Base-by-base conservation (phyloP, 2,329 filamentous ascomycete genomes). In the Colletotrichum simmondsii region DNA sequence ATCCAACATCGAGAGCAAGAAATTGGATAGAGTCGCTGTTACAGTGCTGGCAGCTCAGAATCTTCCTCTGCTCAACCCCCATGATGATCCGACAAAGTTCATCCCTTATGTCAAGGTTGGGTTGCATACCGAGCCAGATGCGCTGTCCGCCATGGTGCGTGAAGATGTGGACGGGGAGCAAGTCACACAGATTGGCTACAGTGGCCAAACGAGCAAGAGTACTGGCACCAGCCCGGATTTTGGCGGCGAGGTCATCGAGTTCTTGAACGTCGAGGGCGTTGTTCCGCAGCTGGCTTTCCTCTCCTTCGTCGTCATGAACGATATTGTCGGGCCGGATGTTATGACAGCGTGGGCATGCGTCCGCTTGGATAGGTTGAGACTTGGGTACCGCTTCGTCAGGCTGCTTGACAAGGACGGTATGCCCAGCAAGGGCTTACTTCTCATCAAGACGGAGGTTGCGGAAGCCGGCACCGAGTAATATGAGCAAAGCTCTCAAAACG, bases 271-370 rank as follows among this genome's bases (percentile, higher is more conserved):
- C 42, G 80, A 83, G 1, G 87, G 89, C 10, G 85, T 94, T 1
- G 87, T 93, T 10, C 90, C 93, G 61, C 89, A 93, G 78, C 85
- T 95, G 73, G 90, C 91, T 32, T 95, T 95, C 83, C 86, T 95
- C 64, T 88, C 93, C 77, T 94, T 98, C 86, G 94, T 97, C 77
- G 87, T 98, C 76, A 93, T 95, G 81, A 94, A 98, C 80, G 93
- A 97, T 77, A 93, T 95, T 81, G 90, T 95, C 75, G 91, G 92
- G 4, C 88, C 89, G 74, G 95, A 98, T 78, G 89, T 92, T 71
- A 83, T 98, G 70, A 92, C 95, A 10, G 94, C 93, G 3, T 98
- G 97, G 97, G 92, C 94, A 1, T 97, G 95, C 79, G 92, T 97
- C 76, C 89, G 95, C 46, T 89, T 98, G 26, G 95, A 98, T 82